Conservation (phyloP, 225 moss, liverwort and hornwort species). For the Sphagnum tenellum region DNA sequence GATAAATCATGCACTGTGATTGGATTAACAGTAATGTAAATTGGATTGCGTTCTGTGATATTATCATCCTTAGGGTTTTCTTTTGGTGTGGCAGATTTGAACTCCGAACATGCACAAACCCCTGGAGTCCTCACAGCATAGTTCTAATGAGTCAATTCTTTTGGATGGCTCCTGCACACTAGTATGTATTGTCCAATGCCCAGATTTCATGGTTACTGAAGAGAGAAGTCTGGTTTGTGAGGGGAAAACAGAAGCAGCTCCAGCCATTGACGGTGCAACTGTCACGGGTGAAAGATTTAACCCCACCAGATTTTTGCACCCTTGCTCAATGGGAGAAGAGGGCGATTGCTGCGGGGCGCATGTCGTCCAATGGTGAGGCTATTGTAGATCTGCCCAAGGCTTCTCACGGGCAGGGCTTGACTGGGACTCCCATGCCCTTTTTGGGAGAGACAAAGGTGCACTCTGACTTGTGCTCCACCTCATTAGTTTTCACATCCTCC, state of each 20-base stretch:
- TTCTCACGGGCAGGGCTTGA: constrained; percentile 76
- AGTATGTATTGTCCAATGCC: background rate
- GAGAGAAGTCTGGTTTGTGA: constrained; percentile 9
- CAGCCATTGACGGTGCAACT: constrained; percentile 77
- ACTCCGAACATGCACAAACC: too few species aligned
- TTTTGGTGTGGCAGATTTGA: too few species aligned
- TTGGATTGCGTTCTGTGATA: too few species aligned
- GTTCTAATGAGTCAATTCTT: too few species aligned
- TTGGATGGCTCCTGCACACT: too few species aligned
- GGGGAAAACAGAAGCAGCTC: constrained; percentile 71
- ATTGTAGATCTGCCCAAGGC: constrained; percentile 53
- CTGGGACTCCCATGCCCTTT: constrained; percentile 91
- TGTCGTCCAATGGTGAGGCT: constrained; percentile 55
- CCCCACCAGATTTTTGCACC: constrained; percentile 90
- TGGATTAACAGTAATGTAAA: too few species aligned
- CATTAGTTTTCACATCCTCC: too few species aligned
- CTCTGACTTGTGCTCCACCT: too few species aligned
- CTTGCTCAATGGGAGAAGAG: constrained; percentile 94
- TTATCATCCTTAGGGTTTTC: too few species aligned
- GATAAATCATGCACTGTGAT: too few species aligned
- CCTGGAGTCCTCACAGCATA: too few species aligned
- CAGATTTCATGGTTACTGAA: constrained; percentile 6
- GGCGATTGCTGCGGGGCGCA: constrained; percentile 66
- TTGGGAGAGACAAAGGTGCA: constrained; percentile 92
- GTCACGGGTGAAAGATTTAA: constrained; percentile 71